These are phyloP conservation scores for Ascochyta fabae DNA, from an alignment of 2,329 filamentous ascomycete genomes.

Conservation along the genomic window DNA sequence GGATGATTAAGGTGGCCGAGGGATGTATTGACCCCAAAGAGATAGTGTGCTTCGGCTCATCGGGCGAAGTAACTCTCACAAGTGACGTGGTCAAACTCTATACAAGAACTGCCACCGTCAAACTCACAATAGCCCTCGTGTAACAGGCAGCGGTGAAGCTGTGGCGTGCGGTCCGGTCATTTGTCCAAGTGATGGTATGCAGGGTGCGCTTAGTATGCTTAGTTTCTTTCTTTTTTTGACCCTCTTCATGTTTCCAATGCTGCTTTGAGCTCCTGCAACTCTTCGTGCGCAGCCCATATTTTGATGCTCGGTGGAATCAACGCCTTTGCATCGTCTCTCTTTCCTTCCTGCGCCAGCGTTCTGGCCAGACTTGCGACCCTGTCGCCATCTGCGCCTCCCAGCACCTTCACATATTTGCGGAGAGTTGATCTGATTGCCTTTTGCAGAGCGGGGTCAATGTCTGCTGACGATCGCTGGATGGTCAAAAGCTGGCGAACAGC, in stretches of 20 bases:
- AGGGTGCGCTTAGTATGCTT: conserved; percentile 28
- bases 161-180: conserved; percentile 25
- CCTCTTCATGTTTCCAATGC: conserved; percentile 25
- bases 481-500: conserved; percentile 59
- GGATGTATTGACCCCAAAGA: conserved; percentile 10
- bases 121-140: conserved; percentile 23
- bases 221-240: conserved; percentile 9
- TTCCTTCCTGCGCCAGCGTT: conserved; percentile 35
- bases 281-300: conserved; percentile 38
- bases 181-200: conserved; percentile 22
- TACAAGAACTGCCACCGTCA: conserved; percentile 8
- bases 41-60: conserved; percentile 8
- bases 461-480: conserved; percentile 50
- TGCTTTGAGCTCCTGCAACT: conserved; percentile 33
- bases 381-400: conserved; percentile 40
- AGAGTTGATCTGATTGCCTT: conserved; percentile 57
- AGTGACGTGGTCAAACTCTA: conserved; percentile 29
- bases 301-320: conserved; percentile 37
- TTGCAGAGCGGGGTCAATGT: conserved; percentile 60
- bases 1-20: conserved; percentile 35
- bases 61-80: conserved; percentile 8
- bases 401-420: conserved; percentile 42
- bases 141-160: conserved; percentile 30
- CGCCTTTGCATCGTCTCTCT: conserved; percentile 34
- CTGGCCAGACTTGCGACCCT: conserved; percentile 31